These are phyloP conservation scores for Millerozyma acaciae DNA, from an alignment of 805 yeast genomes.

Conservation along the genomic window DNA sequence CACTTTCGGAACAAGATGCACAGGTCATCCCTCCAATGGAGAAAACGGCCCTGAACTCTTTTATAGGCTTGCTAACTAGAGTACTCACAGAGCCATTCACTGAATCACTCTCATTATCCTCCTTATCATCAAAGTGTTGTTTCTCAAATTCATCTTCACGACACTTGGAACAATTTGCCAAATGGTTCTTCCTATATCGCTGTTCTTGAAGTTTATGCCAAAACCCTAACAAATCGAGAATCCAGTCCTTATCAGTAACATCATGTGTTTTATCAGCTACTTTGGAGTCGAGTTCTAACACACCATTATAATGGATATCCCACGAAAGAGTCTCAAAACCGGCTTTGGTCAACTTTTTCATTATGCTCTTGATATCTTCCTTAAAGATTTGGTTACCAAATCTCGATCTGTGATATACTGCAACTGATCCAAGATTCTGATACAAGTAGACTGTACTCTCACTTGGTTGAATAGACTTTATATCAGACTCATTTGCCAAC, in stretches of 20 bases:
- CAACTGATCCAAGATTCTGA: slow-evolving; percentile 22
- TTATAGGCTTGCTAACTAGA: slow-evolving; percentile 18
- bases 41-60: slow-evolving; percentile 46
- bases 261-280: slow-evolving; percentile 19
- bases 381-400: slow-evolving; percentile 11
- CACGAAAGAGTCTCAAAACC: slow-evolving; percentile 39
- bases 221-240: slow-evolving; percentile 11
- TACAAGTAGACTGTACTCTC: slow-evolving; percentile 13
- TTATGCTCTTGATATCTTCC: slow-evolving; percentile 18
- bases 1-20: slow-evolving; percentile 32
- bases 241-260: slow-evolving; percentile 16
- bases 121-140: too few relatives aligned
- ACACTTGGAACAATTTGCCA: slow-evolving; percentile 38
- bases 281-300: slow-evolving; percentile 13
- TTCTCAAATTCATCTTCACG: too few relatives aligned
- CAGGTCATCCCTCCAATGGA: slow-evolving; percentile 48
- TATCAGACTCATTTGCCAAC: slow-evolving; percentile 8
- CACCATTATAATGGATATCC: slow-evolving; percentile 24
- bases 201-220: slow-evolving; percentile 14
- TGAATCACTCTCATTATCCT: slow-evolving; percentile 6
- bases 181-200: slow-evolving; percentile 27
- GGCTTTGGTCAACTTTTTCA: slow-evolving; percentile 21
- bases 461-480: slow-evolving; percentile 1
- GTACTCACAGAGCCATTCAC: slow-evolving; percentile 22
- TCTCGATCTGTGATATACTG: slow-evolving; percentile 17